Percentiles rank a stretch among this genome's conserved stretches.
These are phyloP conservation scores for Davidsoniella virescens DNA, from an alignment of 2,329 filamentous ascomycete species.

Conservation along the genomic window DNA sequence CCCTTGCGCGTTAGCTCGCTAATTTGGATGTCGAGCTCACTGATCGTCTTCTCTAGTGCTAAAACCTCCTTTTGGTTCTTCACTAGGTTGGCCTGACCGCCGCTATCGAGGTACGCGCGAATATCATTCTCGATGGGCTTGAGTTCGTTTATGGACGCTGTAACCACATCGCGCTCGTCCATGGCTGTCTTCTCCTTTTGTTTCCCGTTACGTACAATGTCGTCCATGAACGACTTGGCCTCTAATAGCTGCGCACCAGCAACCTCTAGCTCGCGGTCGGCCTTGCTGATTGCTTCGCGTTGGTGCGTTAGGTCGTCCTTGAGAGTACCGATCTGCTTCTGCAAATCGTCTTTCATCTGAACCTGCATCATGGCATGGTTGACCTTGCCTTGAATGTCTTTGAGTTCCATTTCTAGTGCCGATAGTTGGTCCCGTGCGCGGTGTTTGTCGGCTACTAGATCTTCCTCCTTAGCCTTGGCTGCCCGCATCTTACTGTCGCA, in stretches of 20 bases:
- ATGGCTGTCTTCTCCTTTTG: slow-evolving; percentile 57
- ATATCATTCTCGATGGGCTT: slow-evolving; percentile 63
- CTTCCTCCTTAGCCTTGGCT: slow-evolving; percentile 46
- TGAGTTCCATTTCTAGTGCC: slow-evolving; percentile 58
- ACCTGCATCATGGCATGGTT: slow-evolving; percentile 55
- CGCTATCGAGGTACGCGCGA: slow-evolving; percentile 58
- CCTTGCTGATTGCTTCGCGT: slow-evolving; percentile 49
- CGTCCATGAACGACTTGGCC: slow-evolving; percentile 60
- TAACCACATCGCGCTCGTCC: slow-evolving; percentile 53
- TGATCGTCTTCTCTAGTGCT: slow-evolving; percentile 48
- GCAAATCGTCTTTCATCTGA: slow-evolving; percentile 61
- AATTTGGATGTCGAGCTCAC: slow-evolving; percentile 50
- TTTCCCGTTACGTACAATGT: slow-evolving; percentile 54
- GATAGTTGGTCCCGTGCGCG: slow-evolving; percentile 51
- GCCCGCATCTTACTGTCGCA: slow-evolving; percentile 51
- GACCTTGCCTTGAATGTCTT: slow-evolving; percentile 59
- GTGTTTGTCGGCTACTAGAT: slow-evolving; percentile 54
- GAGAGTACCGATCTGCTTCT: slow-evolving; percentile 55
- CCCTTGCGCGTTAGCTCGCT: slow-evolving; percentile 49
- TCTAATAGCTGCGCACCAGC: slow-evolving; percentile 62
- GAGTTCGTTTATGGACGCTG: slow-evolving; percentile 61
- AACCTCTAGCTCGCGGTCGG: slow-evolving; percentile 57
- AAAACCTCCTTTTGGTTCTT: slow-evolving; percentile 54
- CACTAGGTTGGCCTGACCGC: slow-evolving; percentile 55
- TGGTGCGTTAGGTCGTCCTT: slow-evolving; percentile 53